phyloP scores from a whole-genome alignment of 225 moss, liverwort and hornwort genomes.

The Thuidium tamariscinum region DNA sequence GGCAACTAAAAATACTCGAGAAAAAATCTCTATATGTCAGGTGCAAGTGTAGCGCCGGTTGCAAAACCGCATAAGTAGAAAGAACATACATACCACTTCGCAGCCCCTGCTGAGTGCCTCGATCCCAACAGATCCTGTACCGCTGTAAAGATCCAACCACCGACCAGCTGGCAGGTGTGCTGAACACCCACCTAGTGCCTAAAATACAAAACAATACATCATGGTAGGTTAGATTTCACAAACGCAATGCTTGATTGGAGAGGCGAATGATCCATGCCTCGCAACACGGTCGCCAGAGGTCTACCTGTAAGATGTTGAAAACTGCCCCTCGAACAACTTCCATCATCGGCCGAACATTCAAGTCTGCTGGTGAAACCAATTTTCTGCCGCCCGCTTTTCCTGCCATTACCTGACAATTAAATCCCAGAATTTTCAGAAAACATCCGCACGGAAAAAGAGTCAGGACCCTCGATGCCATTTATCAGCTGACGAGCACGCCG shows the following conservation, averaged over 20 bases:
- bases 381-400: conserved; percentile 78
- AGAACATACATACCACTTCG: conserved; percentile 24
- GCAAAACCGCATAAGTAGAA: neutral
- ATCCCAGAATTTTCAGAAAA: neutral
- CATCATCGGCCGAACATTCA: conserved; percentile 96
- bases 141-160: conserved; percentile 97
- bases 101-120: conserved; percentile 95
- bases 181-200: conserved; percentile 69
- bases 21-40: neutral
- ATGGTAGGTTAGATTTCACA: neutral
- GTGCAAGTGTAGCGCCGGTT: neutral
- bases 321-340: conserved; percentile 95
- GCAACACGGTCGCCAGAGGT: neutral
- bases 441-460: neutral
- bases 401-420: conserved; percentile 66
- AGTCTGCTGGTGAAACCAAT: conserved; percentile 71
- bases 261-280: neutral
- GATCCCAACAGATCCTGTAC: conserved; percentile 92
- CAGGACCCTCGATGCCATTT: neutral
- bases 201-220: neutral
- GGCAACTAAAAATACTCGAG: neutral
- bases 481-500: neutral
- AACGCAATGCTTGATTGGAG: neutral
- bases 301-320: conserved; percentile 78
- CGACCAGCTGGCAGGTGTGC: conserved; percentile 58